A percentile compares a stretch with the other conserved stretches of the same genome.
Conservation (phyloP, 148 eudicot species). For the Cornus suecica region DNA sequence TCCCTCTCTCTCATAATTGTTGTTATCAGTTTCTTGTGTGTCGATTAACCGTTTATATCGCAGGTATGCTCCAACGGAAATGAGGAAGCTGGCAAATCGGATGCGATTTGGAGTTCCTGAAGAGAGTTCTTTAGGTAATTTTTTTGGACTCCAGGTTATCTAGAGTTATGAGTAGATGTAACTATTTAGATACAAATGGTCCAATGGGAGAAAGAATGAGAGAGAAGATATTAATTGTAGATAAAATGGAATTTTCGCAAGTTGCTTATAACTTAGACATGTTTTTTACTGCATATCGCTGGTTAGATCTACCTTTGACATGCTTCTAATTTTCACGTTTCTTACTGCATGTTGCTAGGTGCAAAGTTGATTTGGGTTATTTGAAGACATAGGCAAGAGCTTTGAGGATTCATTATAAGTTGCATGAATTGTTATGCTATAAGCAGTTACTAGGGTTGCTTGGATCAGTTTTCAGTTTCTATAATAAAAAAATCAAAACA, state of each 20-base stretch:
- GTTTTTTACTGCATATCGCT: neutral
- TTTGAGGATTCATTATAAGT: no score
- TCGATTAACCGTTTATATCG: constrained; percentile 2
- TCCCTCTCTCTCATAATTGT: neutral
- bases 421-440: no score
- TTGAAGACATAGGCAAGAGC: no score
- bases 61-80: constrained; percentile 90
- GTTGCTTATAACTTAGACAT: neutral
- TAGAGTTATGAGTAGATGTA: neutral
- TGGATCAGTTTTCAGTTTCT: no score
- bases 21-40: neutral
- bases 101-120: constrained; percentile 98
- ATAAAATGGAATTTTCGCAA: no score
- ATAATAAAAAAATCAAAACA: no score
- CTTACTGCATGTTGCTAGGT: neutral
- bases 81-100: constrained; percentile 92
- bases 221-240: no score
- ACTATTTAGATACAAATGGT: neutral
- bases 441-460: no score
- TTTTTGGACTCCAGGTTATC: neutral
- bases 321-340: no score
- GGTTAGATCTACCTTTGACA: no score
- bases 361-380: neutral
- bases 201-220: no score
- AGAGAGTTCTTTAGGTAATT: constrained; percentile 84